Base-by-base conservation (phyloP, 2,329 filamentous ascomycete genomes). In the Magnaporthiopsis poae region DNA sequence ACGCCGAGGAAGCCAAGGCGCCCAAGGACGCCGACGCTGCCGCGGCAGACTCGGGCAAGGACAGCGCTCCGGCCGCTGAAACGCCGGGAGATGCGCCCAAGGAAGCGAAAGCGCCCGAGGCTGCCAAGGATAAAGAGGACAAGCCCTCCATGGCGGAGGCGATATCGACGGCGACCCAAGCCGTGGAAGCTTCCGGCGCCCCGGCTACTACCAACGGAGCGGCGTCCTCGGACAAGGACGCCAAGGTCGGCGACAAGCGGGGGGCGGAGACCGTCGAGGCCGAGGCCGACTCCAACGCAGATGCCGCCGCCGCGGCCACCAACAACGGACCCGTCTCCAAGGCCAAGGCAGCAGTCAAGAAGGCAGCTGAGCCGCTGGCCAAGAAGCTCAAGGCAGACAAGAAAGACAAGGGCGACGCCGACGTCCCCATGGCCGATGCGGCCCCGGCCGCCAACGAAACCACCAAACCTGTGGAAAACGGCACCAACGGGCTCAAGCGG, bases 211-310 rank as follows among this genome's bases (percentile, higher is more conserved):
- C 67, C 36, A 66, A 64, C 31, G 63, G 61, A 36, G 64, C 67
- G 61, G 39, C 64, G 27, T 29, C 59, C 18, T 29, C 65, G 56
- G 66, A n/a, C 1, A 35, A 60, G n/a, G 64, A 62, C 3, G 59
- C 25, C 59, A 65, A 65, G 60, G 64, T 27, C 31, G 70, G 69
- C 63, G 69, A 71, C 33, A 74, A 74, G 68, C 71, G 72, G 69
- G 71, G 73, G 60, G 94, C 93, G 62, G 91, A 92, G 73, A 67
- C 67, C 21, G 9, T 63, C 35, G 13, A 31, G 52, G 66, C 60
- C 64, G 35, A 33, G 39, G 68, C 46, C 63, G 64, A 60, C 27
- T 35, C 63, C 33, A 33, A 29, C 9, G 46, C 46, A 21, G 46
- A 56, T 25, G 46, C 46, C 46, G n/a, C 36, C 36, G 36, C 46